Conservation (phyloP, 1,284 basidiomycete genomes). For the Trametes versicolor region DNA sequence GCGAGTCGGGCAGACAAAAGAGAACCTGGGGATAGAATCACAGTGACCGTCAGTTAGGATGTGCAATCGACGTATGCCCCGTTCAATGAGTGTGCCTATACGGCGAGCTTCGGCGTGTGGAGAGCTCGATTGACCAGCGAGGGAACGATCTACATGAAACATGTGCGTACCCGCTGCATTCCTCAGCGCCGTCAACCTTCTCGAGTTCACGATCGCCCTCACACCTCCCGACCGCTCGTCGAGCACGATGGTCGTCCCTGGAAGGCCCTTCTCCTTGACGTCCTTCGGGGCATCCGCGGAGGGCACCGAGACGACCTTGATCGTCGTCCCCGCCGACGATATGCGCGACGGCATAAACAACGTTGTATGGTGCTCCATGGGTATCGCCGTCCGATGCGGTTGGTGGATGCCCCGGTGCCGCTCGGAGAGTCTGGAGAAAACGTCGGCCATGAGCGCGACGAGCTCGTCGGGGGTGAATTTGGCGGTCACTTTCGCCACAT, state of each 20-base stretch:
- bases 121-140: no score
- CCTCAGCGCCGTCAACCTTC: constrained; percentile 78
- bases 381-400: constrained; percentile 62
- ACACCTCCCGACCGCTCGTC: constrained; percentile 75
- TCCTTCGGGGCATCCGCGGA: constrained; percentile 46
- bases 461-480: constrained; percentile 55
- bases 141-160: no score
- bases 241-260: constrained; percentile 80
- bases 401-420: constrained; percentile 44
- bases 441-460: constrained; percentile 62
- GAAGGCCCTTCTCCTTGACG: constrained; percentile 61
- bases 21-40: constrained; percentile 60
- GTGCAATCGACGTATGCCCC: not conserved
- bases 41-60: not conserved
- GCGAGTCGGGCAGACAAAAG: constrained; percentile 72
- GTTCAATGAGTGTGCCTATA: not conserved
- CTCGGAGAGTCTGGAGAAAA: constrained; percentile 50
- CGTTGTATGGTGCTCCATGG: constrained; percentile 58
- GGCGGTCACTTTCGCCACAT: constrained; percentile 57
- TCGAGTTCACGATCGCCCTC: constrained; percentile 80
- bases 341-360: constrained; percentile 81
- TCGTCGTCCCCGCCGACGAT: constrained; percentile 55
- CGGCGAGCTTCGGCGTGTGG: no score
- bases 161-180: constrained; percentile 76
- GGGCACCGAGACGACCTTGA: constrained; percentile 82